Percentiles rank a stretch among this genome's conserved stretches.
These are phyloP conservation scores for Suillus ampliporus DNA, from an alignment of 768 basidiomycete genomes.

Conservation along the genomic window DNA sequence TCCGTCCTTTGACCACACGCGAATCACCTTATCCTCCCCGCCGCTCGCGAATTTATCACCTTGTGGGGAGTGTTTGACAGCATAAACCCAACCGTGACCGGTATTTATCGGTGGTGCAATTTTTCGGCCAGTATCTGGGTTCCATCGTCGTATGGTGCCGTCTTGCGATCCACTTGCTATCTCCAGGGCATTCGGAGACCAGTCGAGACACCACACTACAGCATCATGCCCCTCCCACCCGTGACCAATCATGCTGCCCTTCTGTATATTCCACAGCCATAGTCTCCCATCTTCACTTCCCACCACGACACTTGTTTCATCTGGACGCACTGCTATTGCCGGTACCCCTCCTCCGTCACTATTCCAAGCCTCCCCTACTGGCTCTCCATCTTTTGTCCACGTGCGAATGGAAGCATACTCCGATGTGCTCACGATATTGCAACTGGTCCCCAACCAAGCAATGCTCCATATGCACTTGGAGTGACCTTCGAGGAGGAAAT, in stretches of 20 bases:
- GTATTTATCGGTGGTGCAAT: not conserved
- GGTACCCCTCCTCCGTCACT: not conserved
- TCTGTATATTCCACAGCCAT: not conserved
- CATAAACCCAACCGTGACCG: not conserved
- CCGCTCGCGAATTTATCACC: not conserved
- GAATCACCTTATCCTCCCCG: not conserved
- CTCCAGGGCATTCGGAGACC: conserved; percentile 16
- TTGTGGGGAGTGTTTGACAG: not conserved
- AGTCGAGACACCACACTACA: conserved; percentile 9
- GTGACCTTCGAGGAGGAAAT: not conserved
- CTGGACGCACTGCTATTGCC: not conserved
- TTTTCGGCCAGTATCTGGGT: conserved; percentile 5
- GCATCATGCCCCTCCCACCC: not conserved
- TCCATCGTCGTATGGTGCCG: conserved; percentile 20
- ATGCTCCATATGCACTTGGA: not conserved
- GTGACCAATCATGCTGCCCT: not conserved
- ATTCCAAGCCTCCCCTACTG: not conserved
- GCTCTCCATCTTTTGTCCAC: not conserved
- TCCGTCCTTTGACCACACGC: not conserved
- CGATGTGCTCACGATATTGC: not conserved
- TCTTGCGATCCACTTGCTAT: conserved; percentile 20
- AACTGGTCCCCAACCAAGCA: not conserved
- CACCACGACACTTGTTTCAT: not conserved
- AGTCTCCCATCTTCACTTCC: not conserved
- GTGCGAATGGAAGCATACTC: not conserved